Conservation (phyloP, 106 monocot genomes). For the Hemerocallis citrina region DNA sequence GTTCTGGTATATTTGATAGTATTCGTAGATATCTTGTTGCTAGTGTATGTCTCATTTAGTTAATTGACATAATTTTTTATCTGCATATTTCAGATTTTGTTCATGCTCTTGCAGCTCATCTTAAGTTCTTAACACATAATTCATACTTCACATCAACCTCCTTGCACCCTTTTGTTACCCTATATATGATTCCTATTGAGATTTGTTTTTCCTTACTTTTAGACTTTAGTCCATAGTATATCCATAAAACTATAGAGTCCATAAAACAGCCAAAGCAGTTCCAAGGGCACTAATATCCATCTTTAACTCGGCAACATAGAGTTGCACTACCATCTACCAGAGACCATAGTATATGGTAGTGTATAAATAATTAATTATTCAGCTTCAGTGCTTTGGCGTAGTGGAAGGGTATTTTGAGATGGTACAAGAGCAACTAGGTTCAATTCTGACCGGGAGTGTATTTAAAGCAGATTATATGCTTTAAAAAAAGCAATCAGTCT, state of each 20-base stretch:
- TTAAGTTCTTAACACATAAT: too few relatives aligned
- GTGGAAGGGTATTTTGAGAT: too few relatives aligned
- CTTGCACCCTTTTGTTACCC: background rate
- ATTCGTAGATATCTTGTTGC: background rate
- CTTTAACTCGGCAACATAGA: background rate
- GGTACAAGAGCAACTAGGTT: too few relatives aligned
- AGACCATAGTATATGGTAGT: too few relatives aligned
- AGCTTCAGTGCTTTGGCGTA: too few relatives aligned
- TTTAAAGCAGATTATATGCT: too few relatives aligned
- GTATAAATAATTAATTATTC: too few relatives aligned
- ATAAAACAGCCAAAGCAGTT: too few relatives aligned
- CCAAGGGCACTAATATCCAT: background rate
- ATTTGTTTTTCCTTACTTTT: background rate
- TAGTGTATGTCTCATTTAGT: background rate
- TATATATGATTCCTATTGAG: background rate
- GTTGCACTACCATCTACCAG: background rate
- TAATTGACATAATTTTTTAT: background rate
- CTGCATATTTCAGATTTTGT: background rate
- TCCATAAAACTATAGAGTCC: background rate
- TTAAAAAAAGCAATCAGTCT: too few relatives aligned
- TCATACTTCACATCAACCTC: background rate
- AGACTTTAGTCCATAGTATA: background rate
- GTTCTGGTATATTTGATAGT: background rate
- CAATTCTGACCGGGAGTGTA: too few relatives aligned
- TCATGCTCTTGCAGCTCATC: background rate